These are phyloP conservation scores for Aegilops bicornis DNA, from an alignment of 176 grass and related monocot genomes.

Conservation along the genomic window DNA sequence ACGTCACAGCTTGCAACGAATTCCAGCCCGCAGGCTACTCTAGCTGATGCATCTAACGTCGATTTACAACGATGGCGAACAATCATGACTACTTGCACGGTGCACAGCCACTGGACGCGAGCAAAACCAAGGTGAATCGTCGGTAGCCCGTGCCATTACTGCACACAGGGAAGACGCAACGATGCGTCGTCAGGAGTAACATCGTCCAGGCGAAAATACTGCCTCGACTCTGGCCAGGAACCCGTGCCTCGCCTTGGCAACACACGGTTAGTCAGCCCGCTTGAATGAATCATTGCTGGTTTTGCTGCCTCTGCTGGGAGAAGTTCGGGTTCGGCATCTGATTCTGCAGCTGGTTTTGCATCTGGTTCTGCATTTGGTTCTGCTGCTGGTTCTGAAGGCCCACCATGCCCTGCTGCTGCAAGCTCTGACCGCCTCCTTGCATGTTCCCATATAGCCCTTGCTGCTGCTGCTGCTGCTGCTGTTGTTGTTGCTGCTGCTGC, in stretches of 20 bases:
- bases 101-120: background rate
- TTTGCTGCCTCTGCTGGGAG: constrained; percentile 81
- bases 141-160: background rate
- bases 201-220: background rate
- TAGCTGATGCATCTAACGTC: background rate
- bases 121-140: background rate
- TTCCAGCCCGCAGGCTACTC: background rate
- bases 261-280: background rate
- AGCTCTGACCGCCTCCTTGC: constrained; percentile 57
- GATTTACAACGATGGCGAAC: background rate
- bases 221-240: background rate
- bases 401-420: constrained; percentile 83
- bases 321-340: constrained; percentile 78
- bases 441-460: constrained; percentile 80
- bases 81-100: background rate
- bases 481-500: constrained; percentile 28
- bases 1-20: background rate
- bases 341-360: constrained; percentile 48
- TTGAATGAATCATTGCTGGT: constrained; percentile 55
- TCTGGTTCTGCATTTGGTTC: background rate
- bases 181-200: background rate
- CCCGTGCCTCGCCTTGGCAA: background rate
- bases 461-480: constrained; percentile 58
- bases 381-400: constrained; percentile 58
- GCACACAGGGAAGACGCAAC: too few species aligned